Evolutionary conservation across 1,284 basidiomycete species (phyloP).

Genomic region (Pyrrhoderma lamaoense): DNA sequence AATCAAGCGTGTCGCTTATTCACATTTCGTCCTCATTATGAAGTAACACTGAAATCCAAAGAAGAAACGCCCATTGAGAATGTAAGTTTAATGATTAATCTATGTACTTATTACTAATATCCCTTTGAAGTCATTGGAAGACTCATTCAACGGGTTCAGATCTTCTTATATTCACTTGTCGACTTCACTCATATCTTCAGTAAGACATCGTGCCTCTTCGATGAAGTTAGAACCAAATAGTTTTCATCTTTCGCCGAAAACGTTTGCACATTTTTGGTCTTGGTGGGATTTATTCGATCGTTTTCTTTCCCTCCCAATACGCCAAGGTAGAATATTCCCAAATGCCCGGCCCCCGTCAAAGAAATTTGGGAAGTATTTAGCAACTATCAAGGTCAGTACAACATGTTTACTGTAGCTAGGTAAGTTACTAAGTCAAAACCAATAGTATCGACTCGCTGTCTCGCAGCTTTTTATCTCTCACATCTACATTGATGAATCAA

Average conservation of each 20-base stretch:
- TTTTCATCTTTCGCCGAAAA: conserved; percentile 82
- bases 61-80: conserved; percentile 38
- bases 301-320: conserved; percentile 76
- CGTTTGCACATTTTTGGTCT: conserved; percentile 86
- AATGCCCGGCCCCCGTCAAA: conserved; percentile 67
- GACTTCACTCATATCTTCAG: conserved; percentile 68
- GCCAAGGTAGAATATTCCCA: conserved; percentile 80
- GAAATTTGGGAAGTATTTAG: conserved; percentile 85
- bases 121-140: conserved; percentile 39
- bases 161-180: conserved; percentile 95
- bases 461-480: conserved; percentile 82
- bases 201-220: conserved; percentile 23
- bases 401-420: too few relatives aligned
- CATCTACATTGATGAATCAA: conserved; percentile 75
- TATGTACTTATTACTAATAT: background rate
- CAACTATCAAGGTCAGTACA: conserved; percentile 66
- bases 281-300: conserved; percentile 90
- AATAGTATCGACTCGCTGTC: conserved; percentile 71
- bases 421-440: background rate
- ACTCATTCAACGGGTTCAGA: conserved; percentile 87
- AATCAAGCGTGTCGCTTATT: conserved; percentile 72
- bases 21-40: conserved; percentile 77
- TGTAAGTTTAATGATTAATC: conserved; percentile 32
- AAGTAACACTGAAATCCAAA: conserved; percentile 61
- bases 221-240: conserved; percentile 48